Conservation (phyloP, 2,329 filamentous ascomycete genomes). For the Magnaporthiopsis rhizophila region DNA sequence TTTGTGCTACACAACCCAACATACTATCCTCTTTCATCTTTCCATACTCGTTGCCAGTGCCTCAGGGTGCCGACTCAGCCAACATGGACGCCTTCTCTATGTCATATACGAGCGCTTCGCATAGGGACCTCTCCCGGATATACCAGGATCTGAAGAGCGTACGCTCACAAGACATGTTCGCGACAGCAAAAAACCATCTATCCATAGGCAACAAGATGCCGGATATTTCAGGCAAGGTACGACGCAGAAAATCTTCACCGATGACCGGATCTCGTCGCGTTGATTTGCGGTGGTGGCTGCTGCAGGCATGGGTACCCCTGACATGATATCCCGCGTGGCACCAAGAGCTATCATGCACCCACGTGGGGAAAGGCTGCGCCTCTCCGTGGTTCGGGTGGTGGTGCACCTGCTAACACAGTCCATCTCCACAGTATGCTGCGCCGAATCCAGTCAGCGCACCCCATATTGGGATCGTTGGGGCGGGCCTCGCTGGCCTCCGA, state of each 20-base stretch:
- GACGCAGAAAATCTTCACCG: neutral
- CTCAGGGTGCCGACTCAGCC: no score
- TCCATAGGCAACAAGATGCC: neutral
- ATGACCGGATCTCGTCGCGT: conserved; percentile 16
- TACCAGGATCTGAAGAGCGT: conserved; percentile 41
- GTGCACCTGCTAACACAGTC: neutral
- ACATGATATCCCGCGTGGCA: neutral
- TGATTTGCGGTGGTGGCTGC: conserved; percentile 15
- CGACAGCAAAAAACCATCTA: conserved; percentile 7
- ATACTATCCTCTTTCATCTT: neutral
- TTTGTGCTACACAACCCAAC: neutral
- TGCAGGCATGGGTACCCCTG: conserved; percentile 15
- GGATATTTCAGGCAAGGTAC: neutral
- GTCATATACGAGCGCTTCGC: conserved; percentile 36
- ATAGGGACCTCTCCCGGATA: conserved; percentile 36
- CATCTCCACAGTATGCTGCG: conserved; percentile 18
- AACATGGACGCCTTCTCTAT: conserved; percentile 46
- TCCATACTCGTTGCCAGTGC: neutral
- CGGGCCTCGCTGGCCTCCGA: conserved; percentile 62
- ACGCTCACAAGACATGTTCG: conserved; percentile 27
- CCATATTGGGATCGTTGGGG: conserved; percentile 61
- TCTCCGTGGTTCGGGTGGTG: neutral
- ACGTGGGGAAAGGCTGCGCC: neutral
- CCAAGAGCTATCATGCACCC: neutral
- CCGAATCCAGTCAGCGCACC: conserved; percentile 25